phyloP scores from a whole-genome alignment of 805 yeast species.

The Myxozyma nipponensis region DNA sequence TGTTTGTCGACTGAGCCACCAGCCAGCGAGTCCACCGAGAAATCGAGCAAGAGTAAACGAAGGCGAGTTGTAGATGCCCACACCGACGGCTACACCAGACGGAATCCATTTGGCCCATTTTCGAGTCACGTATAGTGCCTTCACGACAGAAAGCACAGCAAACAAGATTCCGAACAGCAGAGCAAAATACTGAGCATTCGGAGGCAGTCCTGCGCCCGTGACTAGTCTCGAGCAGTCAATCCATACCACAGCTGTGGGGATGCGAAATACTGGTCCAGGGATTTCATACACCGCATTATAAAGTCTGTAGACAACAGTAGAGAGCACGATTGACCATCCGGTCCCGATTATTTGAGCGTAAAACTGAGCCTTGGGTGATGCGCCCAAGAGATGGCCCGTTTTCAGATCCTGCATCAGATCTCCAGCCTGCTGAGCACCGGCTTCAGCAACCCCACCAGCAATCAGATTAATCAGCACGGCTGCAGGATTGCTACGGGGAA shows the following conservation, averaged over 20 bases:
- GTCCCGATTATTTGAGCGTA: conserved; percentile 88
- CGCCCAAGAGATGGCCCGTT: conserved; percentile 87
- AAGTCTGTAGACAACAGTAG: conserved; percentile 75
- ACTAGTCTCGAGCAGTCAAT: conserved; percentile 91
- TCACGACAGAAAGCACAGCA: conserved; percentile 53
- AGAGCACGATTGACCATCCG: conserved; percentile 71
- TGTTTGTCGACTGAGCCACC: conserved; percentile 14
- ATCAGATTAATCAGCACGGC: conserved; percentile 78
- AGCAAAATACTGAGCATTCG: conserved; percentile 66
- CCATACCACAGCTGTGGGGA: conserved; percentile 97
- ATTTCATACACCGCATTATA: conserved; percentile 80
- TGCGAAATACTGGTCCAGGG: conserved; percentile 75
- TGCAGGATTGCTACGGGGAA: conserved; percentile 73
- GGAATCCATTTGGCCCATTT: conserved; percentile 57
- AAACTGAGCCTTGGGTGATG: conserved; percentile 90
- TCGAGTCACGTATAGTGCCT: conserved; percentile 33
- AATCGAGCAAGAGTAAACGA: conserved; percentile 91
- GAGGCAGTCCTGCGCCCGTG: conserved; percentile 87
- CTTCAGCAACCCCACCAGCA: conserved; percentile 97
- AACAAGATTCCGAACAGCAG: conserved; percentile 63
- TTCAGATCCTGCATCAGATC: conserved; percentile 96
- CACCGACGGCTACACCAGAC: conserved; percentile 94
- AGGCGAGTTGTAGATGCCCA: conserved; percentile 92
- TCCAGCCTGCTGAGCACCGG: conserved; percentile 99
- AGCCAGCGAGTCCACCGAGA: conserved; percentile 78